Conservation (phyloP, 176 grass and related monocot genomes). For the Pontederia crassipes region DNA sequence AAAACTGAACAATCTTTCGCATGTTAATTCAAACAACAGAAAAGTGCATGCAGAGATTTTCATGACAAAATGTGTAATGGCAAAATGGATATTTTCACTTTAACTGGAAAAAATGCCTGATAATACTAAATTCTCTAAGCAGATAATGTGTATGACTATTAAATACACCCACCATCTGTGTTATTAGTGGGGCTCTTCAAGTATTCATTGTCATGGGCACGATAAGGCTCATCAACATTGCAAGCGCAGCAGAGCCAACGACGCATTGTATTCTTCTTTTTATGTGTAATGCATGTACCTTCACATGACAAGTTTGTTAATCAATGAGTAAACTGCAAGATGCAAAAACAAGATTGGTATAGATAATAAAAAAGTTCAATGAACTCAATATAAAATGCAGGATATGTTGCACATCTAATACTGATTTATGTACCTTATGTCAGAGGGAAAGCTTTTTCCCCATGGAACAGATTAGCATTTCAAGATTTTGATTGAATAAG, state of each 20-base stretch:
- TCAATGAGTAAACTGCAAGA: neutral
- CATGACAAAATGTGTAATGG: too few relatives aligned
- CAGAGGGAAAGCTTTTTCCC: too few relatives aligned
- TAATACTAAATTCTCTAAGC: neutral
- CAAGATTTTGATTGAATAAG: too few relatives aligned
- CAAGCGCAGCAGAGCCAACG: constrained; percentile 4
- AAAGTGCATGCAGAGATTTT: too few relatives aligned
- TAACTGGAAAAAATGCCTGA: too few relatives aligned
- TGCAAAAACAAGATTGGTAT: neutral
- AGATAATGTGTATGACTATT: neutral
- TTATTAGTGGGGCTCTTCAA: constrained; percentile 4
- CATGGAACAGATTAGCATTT: too few relatives aligned
- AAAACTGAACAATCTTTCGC: too few relatives aligned
- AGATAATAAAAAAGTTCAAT: neutral
- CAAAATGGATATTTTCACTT: too few relatives aligned
- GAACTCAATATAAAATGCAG: neutral
- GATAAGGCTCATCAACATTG: constrained; percentile 4
- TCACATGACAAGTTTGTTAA: neutral
- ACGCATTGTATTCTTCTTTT: neutral
- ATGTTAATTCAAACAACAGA: too few relatives aligned
- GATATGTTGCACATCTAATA: too few relatives aligned
- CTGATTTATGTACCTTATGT: too few relatives aligned
- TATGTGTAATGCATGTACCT: neutral
- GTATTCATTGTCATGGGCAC: constrained; percentile 5
- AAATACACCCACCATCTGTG: neutral